Conservation (phyloP, 1,139 yeast species). For the Candida sp. region DNA sequence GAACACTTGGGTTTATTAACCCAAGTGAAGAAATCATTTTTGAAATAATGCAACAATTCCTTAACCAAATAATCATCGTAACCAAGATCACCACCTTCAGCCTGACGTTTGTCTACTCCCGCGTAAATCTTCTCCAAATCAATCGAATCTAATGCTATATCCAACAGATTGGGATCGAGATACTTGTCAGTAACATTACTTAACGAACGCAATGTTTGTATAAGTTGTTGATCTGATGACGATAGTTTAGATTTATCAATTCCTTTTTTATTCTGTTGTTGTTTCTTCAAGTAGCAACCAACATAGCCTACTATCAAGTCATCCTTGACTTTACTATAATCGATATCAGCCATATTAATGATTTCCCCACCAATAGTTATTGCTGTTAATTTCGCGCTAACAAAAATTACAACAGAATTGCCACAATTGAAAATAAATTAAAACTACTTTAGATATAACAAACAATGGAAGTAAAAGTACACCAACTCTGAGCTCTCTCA, state of each 20-base stretch:
- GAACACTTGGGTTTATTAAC: conserved; percentile 68
- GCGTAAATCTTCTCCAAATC: conserved; percentile 34
- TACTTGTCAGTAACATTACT: conserved; percentile 9
- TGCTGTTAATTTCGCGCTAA: too few relatives aligned
- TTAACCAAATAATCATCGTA: conserved; percentile 70
- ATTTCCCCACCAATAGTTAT: neutral
- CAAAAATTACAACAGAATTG: too few relatives aligned
- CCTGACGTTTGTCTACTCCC: conserved; percentile 31
- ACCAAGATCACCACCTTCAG: conserved; percentile 24
- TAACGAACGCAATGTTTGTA: conserved; percentile 1
- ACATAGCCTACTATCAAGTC: neutral
- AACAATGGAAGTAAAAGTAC: too few relatives aligned
- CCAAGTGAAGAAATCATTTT: conserved; percentile 81
- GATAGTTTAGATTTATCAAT: neutral
- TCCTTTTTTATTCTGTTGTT: neutral
- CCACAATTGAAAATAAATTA: too few relatives aligned
- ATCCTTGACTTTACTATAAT: neutral
- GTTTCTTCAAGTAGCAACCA: neutral
- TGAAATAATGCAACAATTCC: conserved; percentile 73
- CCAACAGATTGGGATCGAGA: conserved; percentile 11
- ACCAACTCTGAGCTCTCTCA: too few relatives aligned
- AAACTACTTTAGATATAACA: too few relatives aligned
- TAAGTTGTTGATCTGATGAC: neutral
- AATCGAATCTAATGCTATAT: conserved; percentile 28
- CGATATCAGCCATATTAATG: neutral